Percentiles rank a stretch among this genome's conserved stretches.
Conservation (phyloP, 129 eudicot genomes). For the Daucus carota region DH1_v3.0 NC_030381.2:45903001-45903500, state of each 20-base stretch:
- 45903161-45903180: constrained; percentile 43
- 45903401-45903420: neutral
- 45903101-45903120: constrained; percentile 38
- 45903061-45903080: neutral
- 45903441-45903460: neutral
- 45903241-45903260: neutral
- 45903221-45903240: neutral
- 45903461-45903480: neutral
- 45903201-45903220: constrained; percentile 36
- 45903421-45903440: neutral
- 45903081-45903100: neutral
- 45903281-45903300: neutral
- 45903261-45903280: too few relatives aligned
- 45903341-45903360: neutral
- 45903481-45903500: neutral
- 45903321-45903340: neutral
- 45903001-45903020: neutral
- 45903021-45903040: neutral
- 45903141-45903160: constrained; percentile 38
- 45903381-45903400: neutral
- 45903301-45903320: neutral
- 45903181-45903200: constrained; percentile 39
- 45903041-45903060: neutral
- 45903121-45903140: constrained; percentile 49
- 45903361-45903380: neutral